These are phyloP conservation scores for Chrysanthemum seticuspe DNA, from an alignment of 129 eudicot genomes.

Conservation along the genomic window DNA sequence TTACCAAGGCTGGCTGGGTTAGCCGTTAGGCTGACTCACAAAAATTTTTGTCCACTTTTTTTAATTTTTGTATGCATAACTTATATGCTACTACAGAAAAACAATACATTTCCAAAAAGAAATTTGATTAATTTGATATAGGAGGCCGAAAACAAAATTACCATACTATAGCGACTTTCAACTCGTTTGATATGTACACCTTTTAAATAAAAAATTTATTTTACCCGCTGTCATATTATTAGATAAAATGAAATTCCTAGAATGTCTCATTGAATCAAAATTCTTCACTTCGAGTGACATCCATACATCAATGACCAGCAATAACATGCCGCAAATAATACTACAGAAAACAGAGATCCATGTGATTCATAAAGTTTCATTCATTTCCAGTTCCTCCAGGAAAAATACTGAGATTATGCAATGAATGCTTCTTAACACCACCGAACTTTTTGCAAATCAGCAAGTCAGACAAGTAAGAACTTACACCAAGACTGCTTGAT, in stretches of 20 bases:
- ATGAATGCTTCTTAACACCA: neutral
- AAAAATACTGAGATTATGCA: conserved; percentile 5
- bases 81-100: too few species aligned
- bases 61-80: too few species aligned
- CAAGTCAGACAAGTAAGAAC: conserved; percentile 16
- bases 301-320: neutral
- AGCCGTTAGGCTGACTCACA: too few species aligned
- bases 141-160: neutral
- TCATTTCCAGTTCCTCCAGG: conserved; percentile 4
- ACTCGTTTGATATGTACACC: too few species aligned
- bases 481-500: conserved; percentile 8
- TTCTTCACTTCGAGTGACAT: neutral
- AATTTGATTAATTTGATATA: too few species aligned
- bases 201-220: too few species aligned
- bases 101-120: neutral
- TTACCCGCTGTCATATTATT: too few species aligned
- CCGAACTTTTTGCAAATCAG: neutral
- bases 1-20: too few species aligned
- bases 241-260: too few species aligned
- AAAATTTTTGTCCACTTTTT: too few species aligned
- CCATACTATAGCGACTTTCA: neutral
- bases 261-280: neutral
- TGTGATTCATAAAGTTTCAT: conserved; percentile 6
- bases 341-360: conserved; percentile 13
- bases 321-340: conserved; percentile 6